Conservation (phyloP, 1,139 yeast species). For the Scheffersomyces titani region DNA sequence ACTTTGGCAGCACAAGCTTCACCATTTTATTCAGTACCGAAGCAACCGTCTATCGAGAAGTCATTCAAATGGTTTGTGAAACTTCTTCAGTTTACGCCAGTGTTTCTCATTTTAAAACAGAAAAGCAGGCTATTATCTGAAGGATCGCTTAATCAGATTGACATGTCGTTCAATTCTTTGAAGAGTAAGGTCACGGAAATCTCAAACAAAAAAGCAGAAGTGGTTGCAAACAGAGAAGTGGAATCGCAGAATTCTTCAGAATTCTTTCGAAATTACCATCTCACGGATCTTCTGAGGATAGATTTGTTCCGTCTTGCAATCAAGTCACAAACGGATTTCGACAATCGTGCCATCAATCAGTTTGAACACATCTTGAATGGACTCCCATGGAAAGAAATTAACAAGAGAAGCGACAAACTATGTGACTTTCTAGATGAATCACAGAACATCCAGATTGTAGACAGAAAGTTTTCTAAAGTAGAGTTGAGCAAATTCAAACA, state of each 20-base stretch:
- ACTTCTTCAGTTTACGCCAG: conserved; percentile 31
- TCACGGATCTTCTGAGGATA: conserved; percentile 26
- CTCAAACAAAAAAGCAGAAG: neutral
- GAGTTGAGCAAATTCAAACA: neutral
- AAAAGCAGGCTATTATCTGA: conserved; percentile 30
- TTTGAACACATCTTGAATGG: neutral
- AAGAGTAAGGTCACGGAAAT: conserved; percentile 9
- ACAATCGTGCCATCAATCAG: neutral
- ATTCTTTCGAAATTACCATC: conserved; percentile 27
- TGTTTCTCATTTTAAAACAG: conserved; percentile 32
- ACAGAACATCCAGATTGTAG: neutral
- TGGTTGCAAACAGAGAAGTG: neutral
- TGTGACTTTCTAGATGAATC: neutral
- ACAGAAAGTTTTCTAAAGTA: neutral
- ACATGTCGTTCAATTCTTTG: conserved; percentile 22
- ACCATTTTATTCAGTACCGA: conserved; percentile 20
- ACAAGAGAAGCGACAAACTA: conserved; percentile 2
- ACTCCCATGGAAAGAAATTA: neutral
- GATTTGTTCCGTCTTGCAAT: conserved; percentile 35
- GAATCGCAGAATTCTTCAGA: conserved; percentile 1
- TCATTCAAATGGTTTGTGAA: conserved; percentile 32
- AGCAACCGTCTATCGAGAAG: conserved; percentile 10
- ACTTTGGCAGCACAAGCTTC: conserved; percentile 22
- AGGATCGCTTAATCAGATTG: conserved; percentile 24
- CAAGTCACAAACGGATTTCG: conserved; percentile 8